Conservation (phyloP, 495 filamentous ascomycete species). For the Penicillium canariense region DNA sequence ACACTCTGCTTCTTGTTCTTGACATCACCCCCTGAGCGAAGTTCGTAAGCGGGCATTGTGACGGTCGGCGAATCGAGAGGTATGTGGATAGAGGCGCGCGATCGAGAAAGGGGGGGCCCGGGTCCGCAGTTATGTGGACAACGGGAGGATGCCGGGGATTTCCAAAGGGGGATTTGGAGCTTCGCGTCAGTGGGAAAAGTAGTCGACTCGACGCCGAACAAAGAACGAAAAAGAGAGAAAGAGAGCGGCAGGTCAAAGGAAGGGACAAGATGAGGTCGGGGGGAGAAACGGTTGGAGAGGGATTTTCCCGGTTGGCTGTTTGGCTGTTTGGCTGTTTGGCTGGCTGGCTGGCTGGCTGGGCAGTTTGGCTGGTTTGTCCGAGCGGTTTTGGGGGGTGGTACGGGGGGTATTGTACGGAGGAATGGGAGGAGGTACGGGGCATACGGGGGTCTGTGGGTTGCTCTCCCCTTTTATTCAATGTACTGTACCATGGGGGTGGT, state of each 20-base stretch:
- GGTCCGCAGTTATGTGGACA: neutral
- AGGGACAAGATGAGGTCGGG: constrained; percentile 10
- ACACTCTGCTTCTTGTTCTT: constrained; percentile 99
- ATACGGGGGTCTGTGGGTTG: neutral
- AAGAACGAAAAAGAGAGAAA: constrained; percentile 24
- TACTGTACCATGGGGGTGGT: neutral
- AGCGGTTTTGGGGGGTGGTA: neutral
- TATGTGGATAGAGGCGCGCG: constrained; percentile 5
- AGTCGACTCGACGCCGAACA: constrained; percentile 15
- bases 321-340: constrained; percentile 1
- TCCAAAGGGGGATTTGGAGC: neutral
- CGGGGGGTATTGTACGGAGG: neutral
- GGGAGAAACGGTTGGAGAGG: constrained; percentile 19
- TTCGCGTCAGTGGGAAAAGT: neutral
- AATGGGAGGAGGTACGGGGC: neutral
- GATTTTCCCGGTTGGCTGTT: constrained; percentile 23
- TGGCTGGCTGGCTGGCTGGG: neutral
- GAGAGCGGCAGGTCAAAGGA: constrained; percentile 22
- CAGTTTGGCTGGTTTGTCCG: constrained; percentile 5
- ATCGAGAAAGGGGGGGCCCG: constrained; percentile 10
- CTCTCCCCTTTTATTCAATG: neutral
- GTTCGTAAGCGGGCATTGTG: constrained; percentile 54
- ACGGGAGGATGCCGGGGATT: neutral
- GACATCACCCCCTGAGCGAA: constrained; percentile 61
- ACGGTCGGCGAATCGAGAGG: constrained; percentile 9